Conservation (phyloP, 2,329 filamentous ascomycete species). For the Trichoderma atroviride region DNA sequence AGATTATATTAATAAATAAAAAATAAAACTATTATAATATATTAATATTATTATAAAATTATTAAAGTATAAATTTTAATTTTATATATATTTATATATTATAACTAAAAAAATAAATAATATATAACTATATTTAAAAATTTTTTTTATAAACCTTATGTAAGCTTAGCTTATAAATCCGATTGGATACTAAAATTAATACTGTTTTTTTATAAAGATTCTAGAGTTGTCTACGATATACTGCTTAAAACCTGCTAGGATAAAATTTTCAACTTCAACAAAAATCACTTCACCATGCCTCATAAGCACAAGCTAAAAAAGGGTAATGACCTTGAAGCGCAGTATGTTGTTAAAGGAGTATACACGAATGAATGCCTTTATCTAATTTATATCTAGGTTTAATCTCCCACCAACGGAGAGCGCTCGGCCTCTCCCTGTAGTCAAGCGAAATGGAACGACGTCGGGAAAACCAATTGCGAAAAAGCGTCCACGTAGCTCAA, state of each 20-base stretch:
- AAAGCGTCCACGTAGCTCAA: slow-evolving; percentile 50
- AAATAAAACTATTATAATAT: no score
- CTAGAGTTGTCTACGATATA: no score
- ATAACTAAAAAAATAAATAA: no score
- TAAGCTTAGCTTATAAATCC: no score
- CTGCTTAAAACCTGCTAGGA: neutral
- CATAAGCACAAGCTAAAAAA: slow-evolving; percentile 57
- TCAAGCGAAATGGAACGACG: slow-evolving; percentile 29
- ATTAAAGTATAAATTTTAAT: no score
- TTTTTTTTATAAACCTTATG: no score
- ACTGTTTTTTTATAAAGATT: no score
- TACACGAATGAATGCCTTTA: neutral
- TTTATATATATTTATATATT: no score
- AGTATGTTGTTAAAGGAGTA: slow-evolving; percentile 43
- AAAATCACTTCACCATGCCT: slow-evolving; percentile 12
- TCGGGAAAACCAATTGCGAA: slow-evolving; percentile 47
- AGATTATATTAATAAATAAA: no score
- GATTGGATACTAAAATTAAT: no score
- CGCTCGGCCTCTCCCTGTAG: slow-evolving; percentile 54
- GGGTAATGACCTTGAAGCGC: slow-evolving; percentile 50
- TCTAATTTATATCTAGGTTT: slow-evolving; percentile 43
- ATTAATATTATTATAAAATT: neutral
- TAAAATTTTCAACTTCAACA: neutral
- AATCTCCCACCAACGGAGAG: slow-evolving; percentile 54
- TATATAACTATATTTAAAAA: no score